Conservation (phyloP, 2,329 filamentous ascomycete genomes). For the Xylaria polymorpha region DNA sequence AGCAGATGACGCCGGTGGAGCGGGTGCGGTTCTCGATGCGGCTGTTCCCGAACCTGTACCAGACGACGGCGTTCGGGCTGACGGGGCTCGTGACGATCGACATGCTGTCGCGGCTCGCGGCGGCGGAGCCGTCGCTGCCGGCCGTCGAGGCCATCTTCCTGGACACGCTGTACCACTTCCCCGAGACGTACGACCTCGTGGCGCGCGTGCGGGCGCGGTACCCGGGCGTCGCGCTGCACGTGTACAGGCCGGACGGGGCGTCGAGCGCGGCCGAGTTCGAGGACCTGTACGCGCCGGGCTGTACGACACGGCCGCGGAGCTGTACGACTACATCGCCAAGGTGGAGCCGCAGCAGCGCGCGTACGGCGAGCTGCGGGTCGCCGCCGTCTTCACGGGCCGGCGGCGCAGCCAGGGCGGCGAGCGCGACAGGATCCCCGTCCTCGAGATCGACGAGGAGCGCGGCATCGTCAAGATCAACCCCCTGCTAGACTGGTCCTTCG, state of each 20-base stretch:
- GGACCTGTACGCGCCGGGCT: slow-evolving; percentile 82
- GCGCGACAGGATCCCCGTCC: slow-evolving; percentile 87
- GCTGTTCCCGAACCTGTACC: slow-evolving; percentile 88
- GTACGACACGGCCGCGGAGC: slow-evolving; percentile 86
- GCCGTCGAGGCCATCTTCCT: slow-evolving; percentile 79
- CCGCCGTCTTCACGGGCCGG: slow-evolving; percentile 91
- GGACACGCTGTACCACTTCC: slow-evolving; percentile 85
- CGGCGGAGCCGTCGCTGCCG: slow-evolving; percentile 69
- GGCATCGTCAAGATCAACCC: slow-evolving; percentile 98
- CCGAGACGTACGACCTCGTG: slow-evolving; percentile 79
- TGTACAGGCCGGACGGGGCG: slow-evolving; percentile 86
- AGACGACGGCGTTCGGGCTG: slow-evolving; percentile 85
- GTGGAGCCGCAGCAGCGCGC: slow-evolving; percentile 95
- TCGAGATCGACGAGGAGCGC: slow-evolving; percentile 89
- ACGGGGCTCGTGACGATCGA: slow-evolving; percentile 86
- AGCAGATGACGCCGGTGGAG: slow-evolving; percentile 88
- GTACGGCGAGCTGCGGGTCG: slow-evolving; percentile 86
- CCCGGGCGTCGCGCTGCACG: slow-evolving; percentile 81
- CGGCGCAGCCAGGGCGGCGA: slow-evolving; percentile 92
- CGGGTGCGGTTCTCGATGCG: slow-evolving; percentile 92
- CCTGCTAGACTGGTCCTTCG: slow-evolving; percentile 91
- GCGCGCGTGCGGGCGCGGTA: slow-evolving; percentile 81
- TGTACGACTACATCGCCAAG: slow-evolving; percentile 98
- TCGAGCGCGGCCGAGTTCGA: slow-evolving; percentile 82
- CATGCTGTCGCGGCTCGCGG: slow-evolving; percentile 81